Base-by-base conservation (phyloP, 176 grass and related monocot species). In the Oropetium thomaeum region DNA sequence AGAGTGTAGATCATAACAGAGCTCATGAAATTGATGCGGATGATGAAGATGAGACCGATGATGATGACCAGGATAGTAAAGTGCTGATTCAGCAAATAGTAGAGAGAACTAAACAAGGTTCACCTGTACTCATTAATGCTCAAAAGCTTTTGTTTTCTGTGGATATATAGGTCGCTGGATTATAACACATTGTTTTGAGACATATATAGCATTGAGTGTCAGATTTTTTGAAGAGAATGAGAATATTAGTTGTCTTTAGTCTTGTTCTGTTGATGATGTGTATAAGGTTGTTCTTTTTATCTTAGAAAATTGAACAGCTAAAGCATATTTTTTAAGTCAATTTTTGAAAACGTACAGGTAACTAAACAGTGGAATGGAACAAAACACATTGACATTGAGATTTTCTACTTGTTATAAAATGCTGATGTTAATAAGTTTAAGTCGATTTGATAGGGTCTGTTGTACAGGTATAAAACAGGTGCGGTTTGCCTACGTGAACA, bases 71-170 rank as follows among this genome's bases (percentile, higher is more conserved):
- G 0, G 78, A 86, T 71, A 83, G 81, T 81, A 81, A 81, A 54
- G 33, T 85, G 57, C 76, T 98, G 47, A 89, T 98, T 52, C 76
- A 94, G 65, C 91, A 92, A 65, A 92, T 98, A 88, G 52, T 98
- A 73, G 96, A 98, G 81, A 89, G 87, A 88, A 94, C 91, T 69
- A 98, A 81, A 73, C 84, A 95, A 78, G 91, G 96, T 58, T 94
- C 91, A 81, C 79, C 84, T 67, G 69, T 86, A 77, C 82, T 92
- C 35, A 70, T 90, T 64, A 83, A 98, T 79, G 96, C 90, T 25
- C 89, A 98, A 80, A 90, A 81, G 81, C 75, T 94, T 53, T 68
- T 98, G 71, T 89, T 88, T 82, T 94, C 89, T 77, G 70, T 82
- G 45, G 91, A 98, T 86, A 86, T 86, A 69, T 94, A 85, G 79